A percentile compares a stretch with the other conserved stretches of the same genome.
These are phyloP conservation scores for Alternaria longipes DNA, from an alignment of 2,329 filamentous ascomycete genomes.

Conservation along the genomic window DNA sequence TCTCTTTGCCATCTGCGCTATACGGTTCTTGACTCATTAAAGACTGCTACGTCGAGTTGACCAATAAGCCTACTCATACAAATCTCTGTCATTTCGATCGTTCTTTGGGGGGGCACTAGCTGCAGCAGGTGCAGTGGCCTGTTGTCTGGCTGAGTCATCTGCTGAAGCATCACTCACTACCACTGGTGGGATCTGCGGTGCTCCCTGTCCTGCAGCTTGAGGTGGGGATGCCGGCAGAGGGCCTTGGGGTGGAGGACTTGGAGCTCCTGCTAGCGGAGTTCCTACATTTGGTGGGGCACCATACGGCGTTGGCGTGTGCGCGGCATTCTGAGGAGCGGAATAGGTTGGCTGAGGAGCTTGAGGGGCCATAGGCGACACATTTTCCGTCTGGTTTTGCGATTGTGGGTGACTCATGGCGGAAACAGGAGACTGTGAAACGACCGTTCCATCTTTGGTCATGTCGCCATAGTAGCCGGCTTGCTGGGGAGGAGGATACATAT, in stretches of 20 bases:
- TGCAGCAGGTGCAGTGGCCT: constrained; percentile 12
- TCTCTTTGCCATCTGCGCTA: neutral
- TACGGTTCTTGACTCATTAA: neutral
- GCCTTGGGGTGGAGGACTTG: constrained; percentile 16
- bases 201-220: neutral
- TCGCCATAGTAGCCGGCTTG: constrained; percentile 30
- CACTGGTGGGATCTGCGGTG: constrained; percentile 9
- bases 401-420: constrained; percentile 1
- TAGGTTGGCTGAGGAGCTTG: constrained; percentile 27
- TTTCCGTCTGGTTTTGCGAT: constrained; percentile 11
- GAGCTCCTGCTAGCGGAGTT: neutral
- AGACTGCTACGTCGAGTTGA: neutral
- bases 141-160: neutral
- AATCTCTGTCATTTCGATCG: constrained; percentile 25
- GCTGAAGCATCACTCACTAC: constrained; percentile 7
- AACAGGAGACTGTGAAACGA: constrained; percentile 21
- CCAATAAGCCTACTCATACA: constrained; percentile 28
- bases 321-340: constrained; percentile 13
- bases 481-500: constrained; percentile 19
- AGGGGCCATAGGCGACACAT: constrained; percentile 12
- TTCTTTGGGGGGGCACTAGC: constrained; percentile 20
- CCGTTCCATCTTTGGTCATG: constrained; percentile 22
- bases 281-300: neutral
- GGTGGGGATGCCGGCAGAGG: constrained; percentile 12
- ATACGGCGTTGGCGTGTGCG: neutral